phyloP scores from a whole-genome alignment of 768 basidiomycete species.

The Lactarius vividus region DNA sequence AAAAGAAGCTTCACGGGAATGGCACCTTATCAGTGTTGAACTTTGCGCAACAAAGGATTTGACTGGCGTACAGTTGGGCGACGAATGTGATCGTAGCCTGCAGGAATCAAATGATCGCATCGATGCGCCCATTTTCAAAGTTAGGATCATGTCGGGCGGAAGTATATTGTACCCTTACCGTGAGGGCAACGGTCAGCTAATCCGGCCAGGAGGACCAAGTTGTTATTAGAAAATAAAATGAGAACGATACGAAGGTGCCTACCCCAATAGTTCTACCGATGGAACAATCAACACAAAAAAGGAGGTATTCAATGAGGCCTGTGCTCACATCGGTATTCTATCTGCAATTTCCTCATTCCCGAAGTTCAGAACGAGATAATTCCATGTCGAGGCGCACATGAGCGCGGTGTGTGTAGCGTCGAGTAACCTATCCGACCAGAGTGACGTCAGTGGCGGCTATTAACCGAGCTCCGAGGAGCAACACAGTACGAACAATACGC shows the following conservation, averaged over 20 bases:
- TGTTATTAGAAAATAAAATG: not conserved
- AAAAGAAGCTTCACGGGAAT: slow-evolving; percentile 13
- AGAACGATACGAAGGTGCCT: not conserved
- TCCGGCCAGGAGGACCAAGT: not conserved
- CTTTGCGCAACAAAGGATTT: not conserved
- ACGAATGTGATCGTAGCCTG: slow-evolving; percentile 17
- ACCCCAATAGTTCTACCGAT: slow-evolving; percentile 3
- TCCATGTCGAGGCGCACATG: slow-evolving; percentile 18
- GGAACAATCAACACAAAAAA: not conserved
- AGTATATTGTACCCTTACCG: not conserved
- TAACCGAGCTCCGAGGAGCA: not conserved
- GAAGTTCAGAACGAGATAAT: slow-evolving; percentile 18
- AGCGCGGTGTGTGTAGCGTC: slow-evolving; percentile 14
- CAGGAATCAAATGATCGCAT: not conserved
- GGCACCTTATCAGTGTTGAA: not conserved
- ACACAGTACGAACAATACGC: not conserved
- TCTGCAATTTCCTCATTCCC: slow-evolving; percentile 4
- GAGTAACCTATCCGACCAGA: slow-evolving; percentile 11
- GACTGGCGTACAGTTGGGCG: slow-evolving; percentile 7
- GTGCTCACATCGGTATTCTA: slow-evolving; percentile 9
- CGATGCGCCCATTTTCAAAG: not conserved
- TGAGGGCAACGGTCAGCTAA: slow-evolving; percentile 19
- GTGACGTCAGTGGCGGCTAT: not conserved
- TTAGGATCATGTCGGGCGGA: no score
- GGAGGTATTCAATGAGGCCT: no score